A percentile compares a stretch with the other conserved stretches of the same genome.
Conservation (phyloP, 2,329 filamentous ascomycete species). For the Aspergillus fructus region DNA sequence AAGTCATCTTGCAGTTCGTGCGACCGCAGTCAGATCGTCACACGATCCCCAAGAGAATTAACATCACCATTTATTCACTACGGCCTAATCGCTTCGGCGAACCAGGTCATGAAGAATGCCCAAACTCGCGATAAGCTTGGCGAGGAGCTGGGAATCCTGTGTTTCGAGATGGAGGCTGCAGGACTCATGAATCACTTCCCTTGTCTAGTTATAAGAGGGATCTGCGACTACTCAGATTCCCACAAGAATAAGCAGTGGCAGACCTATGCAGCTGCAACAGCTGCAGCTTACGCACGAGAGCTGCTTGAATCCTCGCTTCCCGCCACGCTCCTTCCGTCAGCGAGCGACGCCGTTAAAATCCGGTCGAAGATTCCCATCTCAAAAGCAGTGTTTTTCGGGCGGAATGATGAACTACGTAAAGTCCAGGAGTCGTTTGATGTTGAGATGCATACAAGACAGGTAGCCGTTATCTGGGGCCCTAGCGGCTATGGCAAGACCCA, state of each 20-base stretch:
- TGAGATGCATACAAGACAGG: background rate
- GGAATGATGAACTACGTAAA: background rate
- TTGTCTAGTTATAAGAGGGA: conserved; percentile 7
- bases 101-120: background rate
- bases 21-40: background rate
- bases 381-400: background rate
- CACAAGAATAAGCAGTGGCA: conserved; percentile 22
- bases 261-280: conserved; percentile 12
- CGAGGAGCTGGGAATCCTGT: background rate
- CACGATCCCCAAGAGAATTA: background rate
- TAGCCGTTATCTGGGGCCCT: conserved; percentile 1
- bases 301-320: background rate
- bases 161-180: conserved; percentile 14
- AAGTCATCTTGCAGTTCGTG: background rate
- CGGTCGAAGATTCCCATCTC: background rate
- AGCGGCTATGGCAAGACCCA: conserved; percentile 9
- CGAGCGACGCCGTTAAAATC: background rate
- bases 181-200: background rate
- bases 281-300: background rate
- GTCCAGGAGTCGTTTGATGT: background rate
- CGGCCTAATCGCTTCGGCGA: background rate
- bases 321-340: background rate
- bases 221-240: conserved; percentile 19
- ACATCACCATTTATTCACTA: background rate
- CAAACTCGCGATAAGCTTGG: background rate